Conservation (phyloP, 148 eudicot species). For the Rhododendron griersonianum region DNA sequence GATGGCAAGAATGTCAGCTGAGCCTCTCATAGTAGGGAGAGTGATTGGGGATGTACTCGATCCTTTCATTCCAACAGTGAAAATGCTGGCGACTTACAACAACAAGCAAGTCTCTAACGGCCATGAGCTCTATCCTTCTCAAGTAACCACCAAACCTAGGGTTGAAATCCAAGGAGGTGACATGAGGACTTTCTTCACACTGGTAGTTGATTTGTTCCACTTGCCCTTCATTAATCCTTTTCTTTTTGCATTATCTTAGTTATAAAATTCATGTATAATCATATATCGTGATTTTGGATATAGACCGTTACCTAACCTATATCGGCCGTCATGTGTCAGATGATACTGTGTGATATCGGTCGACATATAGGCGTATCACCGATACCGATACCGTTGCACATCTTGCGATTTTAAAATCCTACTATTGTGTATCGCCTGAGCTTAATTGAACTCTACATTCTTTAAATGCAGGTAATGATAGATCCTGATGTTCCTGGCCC, state of each 20-base stretch:
- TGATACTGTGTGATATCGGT: no score
- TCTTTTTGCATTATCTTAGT: neutral
- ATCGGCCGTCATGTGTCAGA: no score
- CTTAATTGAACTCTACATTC: neutral
- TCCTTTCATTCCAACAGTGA: constrained; percentile 43
- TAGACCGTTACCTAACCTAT: neutral
- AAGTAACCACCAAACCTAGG: constrained; percentile 46
- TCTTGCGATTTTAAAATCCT: neutral
- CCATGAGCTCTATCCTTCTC: constrained; percentile 67
- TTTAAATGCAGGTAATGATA: constrained; percentile 40
- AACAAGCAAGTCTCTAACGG: constrained; percentile 66
- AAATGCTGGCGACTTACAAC: constrained; percentile 46
- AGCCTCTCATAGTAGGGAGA: constrained; percentile 64
- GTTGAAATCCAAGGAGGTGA: constrained; percentile 57
- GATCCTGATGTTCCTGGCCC: constrained; percentile 74
- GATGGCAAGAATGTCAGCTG: constrained; percentile 38
- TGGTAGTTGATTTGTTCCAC: constrained; percentile 27
- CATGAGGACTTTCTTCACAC: constrained; percentile 72
- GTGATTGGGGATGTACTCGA: constrained; percentile 89
- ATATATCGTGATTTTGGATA: neutral
- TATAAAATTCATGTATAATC: neutral
- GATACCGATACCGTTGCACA: neutral
- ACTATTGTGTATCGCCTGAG: neutral
- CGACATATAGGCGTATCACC: neutral
- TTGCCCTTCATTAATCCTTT: neutral